Percentiles rank a stretch among this genome's conserved stretches.
phyloP scores from a whole-genome alignment of 2,329 filamentous ascomycete species.

The Hymenoscyphus albidus region DNA sequence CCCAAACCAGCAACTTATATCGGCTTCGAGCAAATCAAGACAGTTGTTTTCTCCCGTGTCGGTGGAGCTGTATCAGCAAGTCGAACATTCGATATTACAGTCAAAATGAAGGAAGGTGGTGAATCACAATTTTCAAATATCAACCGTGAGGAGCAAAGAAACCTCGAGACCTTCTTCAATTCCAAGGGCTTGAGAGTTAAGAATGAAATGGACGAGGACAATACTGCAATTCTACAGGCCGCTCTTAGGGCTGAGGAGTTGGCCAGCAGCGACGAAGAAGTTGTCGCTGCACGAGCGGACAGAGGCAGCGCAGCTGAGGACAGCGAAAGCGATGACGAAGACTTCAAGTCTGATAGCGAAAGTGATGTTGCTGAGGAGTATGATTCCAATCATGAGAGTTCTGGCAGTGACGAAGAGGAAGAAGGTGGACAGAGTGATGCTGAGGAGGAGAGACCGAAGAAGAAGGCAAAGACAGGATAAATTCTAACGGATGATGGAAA shows the following conservation, averaged over 20 bases:
- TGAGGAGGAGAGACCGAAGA: conserved; percentile 48
- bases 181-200: conserved; percentile 91
- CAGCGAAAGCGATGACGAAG: conserved; percentile 90
- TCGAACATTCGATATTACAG: conserved; percentile 95
- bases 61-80: conserved; percentile 90
- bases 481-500: conserved; percentile 10
- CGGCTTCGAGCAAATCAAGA: conserved; percentile 85
- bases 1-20: conserved; percentile 98
- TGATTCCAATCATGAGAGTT: conserved; percentile 87
- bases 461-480: conserved; percentile 40
- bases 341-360: conserved; percentile 89
- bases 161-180: conserved; percentile 96
- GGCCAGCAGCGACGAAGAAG: conserved; percentile 69
- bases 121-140: conserved; percentile 99
- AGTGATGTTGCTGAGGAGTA: conserved; percentile 96
- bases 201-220: conserved; percentile 96
- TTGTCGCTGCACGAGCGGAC: conserved; percentile 65
- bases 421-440: conserved; percentile 60
- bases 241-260: conserved; percentile 81
- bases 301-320: conserved; percentile 94
- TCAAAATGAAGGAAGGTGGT: conserved; percentile 81
- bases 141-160: conserved; percentile 94
- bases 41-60: conserved; percentile 92
- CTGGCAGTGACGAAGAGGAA: conserved; percentile 64
- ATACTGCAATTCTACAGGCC: conserved; percentile 67